Percentiles rank a stretch among this genome's conserved stretches.
These are phyloP conservation scores for Berkeleyomyces basicola DNA, from an alignment of 2,329 filamentous ascomycete genomes.

Conservation along the genomic window DNA sequence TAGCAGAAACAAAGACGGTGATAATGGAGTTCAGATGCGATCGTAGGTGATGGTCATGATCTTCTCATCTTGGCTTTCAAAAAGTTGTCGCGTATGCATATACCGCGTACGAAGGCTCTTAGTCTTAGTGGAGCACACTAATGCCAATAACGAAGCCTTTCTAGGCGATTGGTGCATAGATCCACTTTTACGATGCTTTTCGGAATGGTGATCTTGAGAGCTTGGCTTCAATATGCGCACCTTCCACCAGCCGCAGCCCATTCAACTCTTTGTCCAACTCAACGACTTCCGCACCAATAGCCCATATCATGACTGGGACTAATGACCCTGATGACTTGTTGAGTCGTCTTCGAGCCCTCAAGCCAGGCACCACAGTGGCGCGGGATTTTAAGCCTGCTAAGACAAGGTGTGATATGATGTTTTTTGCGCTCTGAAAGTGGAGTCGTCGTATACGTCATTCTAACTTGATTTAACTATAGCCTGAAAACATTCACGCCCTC, in stretches of 20 bases:
- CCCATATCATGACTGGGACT: neutral
- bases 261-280: neutral
- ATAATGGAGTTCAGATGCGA: neutral
- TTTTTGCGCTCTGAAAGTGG: neutral
- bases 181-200: constrained; percentile 1
- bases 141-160: neutral
- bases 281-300: neutral
- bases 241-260: neutral
- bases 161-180: neutral
- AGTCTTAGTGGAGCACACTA: neutral
- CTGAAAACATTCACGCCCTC: constrained; percentile 14
- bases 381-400: neutral
- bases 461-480: neutral
- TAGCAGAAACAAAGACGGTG: neutral
- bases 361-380: constrained; percentile 22
- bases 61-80: neutral
- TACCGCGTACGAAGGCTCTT: neutral
- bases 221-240: neutral
- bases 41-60: neutral
- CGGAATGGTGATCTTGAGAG: neutral
- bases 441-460: neutral
- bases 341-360: constrained; percentile 37
- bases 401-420: neutral
- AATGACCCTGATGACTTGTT: constrained; percentile 21
- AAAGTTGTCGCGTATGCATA: neutral